Evolutionary conservation across 176 grass and related monocot genomes (phyloP), one percentile per base, ranked within the genome.

Genomic region (Puccinellia tenuiflora): DNA sequence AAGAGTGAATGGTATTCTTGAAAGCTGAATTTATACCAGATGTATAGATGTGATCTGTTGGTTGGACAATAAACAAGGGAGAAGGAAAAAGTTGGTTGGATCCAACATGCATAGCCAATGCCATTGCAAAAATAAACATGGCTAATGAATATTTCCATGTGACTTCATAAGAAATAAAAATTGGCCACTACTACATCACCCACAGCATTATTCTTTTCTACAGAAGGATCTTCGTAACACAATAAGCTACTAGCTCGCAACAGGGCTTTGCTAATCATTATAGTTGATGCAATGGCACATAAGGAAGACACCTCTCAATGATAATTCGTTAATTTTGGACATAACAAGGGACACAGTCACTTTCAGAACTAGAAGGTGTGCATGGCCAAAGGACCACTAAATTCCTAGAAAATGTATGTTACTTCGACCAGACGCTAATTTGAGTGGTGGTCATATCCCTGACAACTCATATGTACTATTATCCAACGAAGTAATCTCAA

Each of bases 91-190:
- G 70, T 71, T 79, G 80, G 54, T 50, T 83, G 24, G 74, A 60
- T 65, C 74, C 30, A 79, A 79, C 46, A 66, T 57, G 20, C 43
- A 90, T 47, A 78, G 35, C 46, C 79, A 90, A 90, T 47, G 3
- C 10, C 24, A 73, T 25, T 0, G 42, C 42, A 8, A 47, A 46
- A 47, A 47, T 62, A 70, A 13, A 60, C 43, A 89, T 42, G 61
- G 46, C 56, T 73, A 86, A 86, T 86, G 79, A 83, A 83, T 90
- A 56, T 75, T 83, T 86, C 79, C 84, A 90, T 79, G 84, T 90
- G 73, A 30, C 65, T 25, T 46, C 43, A 64, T 47, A 86, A 56
- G 73, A 55, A 48, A 73, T 86, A 45, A 85, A 43, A n/a, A n/a
- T 63, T 57, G 56, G 66, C 79, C 79, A 79, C 65, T 78, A 72